Evolutionary conservation across 192 early-diverging fungal genomes (phyloP), one percentile per base, ranked within the genome.

Genomic region (Coemansia sp.): DNA sequence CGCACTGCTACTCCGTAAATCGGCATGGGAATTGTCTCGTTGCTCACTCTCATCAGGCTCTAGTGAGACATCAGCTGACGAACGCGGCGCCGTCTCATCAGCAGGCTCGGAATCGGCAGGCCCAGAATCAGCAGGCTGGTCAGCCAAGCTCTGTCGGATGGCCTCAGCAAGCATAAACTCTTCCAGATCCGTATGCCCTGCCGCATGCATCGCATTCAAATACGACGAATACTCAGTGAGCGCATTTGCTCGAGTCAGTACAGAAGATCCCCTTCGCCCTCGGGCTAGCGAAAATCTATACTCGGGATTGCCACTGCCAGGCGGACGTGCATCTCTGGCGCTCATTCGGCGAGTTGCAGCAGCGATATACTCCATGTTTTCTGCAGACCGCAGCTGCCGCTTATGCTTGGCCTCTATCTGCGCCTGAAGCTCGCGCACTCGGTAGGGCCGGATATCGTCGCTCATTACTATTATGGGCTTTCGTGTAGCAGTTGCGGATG

Each of bases 111-210:
- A 23, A 21, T 48, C 46, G 2, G 46, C 6, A n/a, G 51, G 33
- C 10, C 7, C 33, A 7, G 33, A 23, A 21, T 48, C 46, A 2
- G 46, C 6, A n/a, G 19, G 21, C 21, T 82, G 69, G 52, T 86
- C 88, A 46, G 79, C 68, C 38, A 94, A 61, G 59, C 86, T 88
- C 53, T 85, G 68, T 37, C 94, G 70, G 23, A 97, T 90, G 1
- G 94, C 94, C 67, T 96, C 91, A 82, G 94, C 87, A 1, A 97
- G 63, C 92, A 97, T 87, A 59, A 91, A 69, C 55, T 97, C 94
- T 53, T 97, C 94, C 20, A 97, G 54, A 55, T 97, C 89, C 14
- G 85, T 84, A 19, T 87, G 64, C 10, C 69, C 69, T 28, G 69
- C 91, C 63, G 91, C 87, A 18, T 86, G 70, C 86, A 93, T 86